A percentile compares a stretch with the other conserved stretches of the same genome.
phyloP scores from a whole-genome alignment of 139 green algal species.

The Zygnema cylindricum region DNA sequence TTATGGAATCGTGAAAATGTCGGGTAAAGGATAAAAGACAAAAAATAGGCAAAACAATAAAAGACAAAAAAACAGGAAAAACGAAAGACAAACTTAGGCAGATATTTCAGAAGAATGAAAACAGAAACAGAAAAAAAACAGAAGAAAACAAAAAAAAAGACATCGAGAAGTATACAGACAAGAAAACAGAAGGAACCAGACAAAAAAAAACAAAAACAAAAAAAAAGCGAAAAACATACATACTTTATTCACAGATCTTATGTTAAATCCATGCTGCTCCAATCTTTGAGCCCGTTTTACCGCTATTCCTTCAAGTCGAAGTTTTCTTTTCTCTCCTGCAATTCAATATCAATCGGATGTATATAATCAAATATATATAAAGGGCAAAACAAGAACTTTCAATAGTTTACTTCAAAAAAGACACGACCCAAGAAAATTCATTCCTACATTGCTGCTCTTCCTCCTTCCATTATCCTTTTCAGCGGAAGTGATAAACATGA shows the following conservation, averaged over 20 bases:
- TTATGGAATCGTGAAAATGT: too few species aligned
- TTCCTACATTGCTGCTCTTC: too few species aligned
- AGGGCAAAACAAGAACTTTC: not conserved
- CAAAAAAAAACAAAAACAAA: not conserved
- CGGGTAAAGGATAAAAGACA: too few species aligned
- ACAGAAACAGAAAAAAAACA: not conserved
- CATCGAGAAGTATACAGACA: not conserved
- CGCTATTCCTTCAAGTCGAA: constrained; percentile 16
- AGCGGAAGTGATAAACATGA: too few species aligned
- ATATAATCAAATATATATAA: too few species aligned
- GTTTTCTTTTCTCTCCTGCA: constrained; percentile 32
- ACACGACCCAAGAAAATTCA: not conserved
- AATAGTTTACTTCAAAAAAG: not conserved
- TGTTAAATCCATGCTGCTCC: not conserved
- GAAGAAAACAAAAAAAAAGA: not conserved
- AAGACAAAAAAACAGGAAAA: too few species aligned
- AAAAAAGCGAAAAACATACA: not conserved
- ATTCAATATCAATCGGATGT: not conserved
- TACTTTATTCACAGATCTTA: constrained; percentile 18
- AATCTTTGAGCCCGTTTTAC: constrained; percentile 5
- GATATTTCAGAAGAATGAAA: not conserved
- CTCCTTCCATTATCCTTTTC: too few species aligned
- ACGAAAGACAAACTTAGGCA: too few species aligned
- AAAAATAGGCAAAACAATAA: too few species aligned
- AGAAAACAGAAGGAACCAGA: not conserved